Conservation (phyloP, 257 asterid species). For the Asclepias syriaca region DNA sequence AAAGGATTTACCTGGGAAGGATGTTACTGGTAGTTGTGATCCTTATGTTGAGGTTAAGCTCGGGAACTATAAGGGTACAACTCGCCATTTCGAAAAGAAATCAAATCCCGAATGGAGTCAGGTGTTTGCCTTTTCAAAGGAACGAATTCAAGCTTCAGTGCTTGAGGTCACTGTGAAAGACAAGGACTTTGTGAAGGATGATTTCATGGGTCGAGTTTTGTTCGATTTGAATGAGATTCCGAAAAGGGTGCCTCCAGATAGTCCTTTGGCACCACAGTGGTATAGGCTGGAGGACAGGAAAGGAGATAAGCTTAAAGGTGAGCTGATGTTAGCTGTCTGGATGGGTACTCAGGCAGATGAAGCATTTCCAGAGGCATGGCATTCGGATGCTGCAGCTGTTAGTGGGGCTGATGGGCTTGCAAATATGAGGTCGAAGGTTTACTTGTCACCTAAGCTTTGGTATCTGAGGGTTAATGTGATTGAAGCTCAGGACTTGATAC, state of each 20-base stretch:
- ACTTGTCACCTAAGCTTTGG: conserved; percentile 46
- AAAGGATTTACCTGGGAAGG: conserved; percentile 40
- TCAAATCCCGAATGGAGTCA: conserved; percentile 47
- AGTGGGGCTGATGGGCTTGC: conserved; percentile 41
- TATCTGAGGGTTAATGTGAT: conserved; percentile 47
- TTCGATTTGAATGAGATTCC: conserved; percentile 53
- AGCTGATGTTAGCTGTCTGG: conserved; percentile 52
- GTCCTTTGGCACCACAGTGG: conserved; percentile 56
- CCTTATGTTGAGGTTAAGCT: conserved; percentile 51
- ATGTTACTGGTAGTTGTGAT: conserved; percentile 45
- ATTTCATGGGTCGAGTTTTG: conserved; percentile 35
- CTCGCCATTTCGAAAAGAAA: conserved; percentile 45
- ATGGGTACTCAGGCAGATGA: conserved; percentile 55
- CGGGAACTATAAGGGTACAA: conserved; percentile 45
- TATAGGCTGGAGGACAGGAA: conserved; percentile 44
- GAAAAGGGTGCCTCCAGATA: conserved; percentile 49
- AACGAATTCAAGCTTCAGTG: conserved; percentile 39
- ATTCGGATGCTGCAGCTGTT: conserved; percentile 46
- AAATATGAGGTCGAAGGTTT: conserved; percentile 44
- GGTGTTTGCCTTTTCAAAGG: conserved; percentile 51
- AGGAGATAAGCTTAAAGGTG: conserved; percentile 38
- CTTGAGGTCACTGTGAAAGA: conserved; percentile 45
- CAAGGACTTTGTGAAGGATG: conserved; percentile 44
- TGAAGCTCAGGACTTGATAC: conserved; percentile 46
- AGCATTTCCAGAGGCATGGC: conserved; percentile 57